Base-by-base conservation (phyloP, 2,329 filamentous ascomycete genomes). In the Bisporella sp. region DNA sequence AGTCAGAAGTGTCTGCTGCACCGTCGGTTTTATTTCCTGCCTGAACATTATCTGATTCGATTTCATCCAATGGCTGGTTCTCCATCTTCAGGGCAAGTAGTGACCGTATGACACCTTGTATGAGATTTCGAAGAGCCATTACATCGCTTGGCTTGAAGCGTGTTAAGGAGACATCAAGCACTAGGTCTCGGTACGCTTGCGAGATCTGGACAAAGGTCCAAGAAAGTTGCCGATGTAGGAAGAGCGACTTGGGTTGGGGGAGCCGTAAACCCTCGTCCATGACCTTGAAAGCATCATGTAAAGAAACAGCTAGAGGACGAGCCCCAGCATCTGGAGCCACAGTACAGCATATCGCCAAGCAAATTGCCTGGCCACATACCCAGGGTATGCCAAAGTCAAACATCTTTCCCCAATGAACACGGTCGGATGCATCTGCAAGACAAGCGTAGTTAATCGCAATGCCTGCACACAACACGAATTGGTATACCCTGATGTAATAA, bases 241-340 rank as follows among this genome's bases (percentile, higher is more conserved):
- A 59, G 8, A 64, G 53, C 11, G 61, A 63, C 50, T 71, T 63
- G 42, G 61, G 45, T 31, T 66, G 64, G 3, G 71, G 68, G 13
- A 74, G 59, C 6, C 62, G 59, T 13, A 75, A 64, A 8, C 67
- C 68, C 47, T 69, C 64, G 54, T 65, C 66, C 71, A 79, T 75
- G 5, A 71, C 65, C 7, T 54, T 61, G 48, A 79, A 75, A 1
- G 74, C 68, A 49, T 70, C 62, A 54, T 77, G 72, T 39, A 79
- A 61, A 5, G 71, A 63, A 5, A 68, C 66, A 2, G 77, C 76
- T 6, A 82, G 61, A 6, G 73, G 70, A 42, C 76, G 70, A 8
- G 78, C 72, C 4, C 78, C 78, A n/a, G 76, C 73, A 60, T 81
- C 77, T 2, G 79, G 78, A 53, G 72, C 72, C 4, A 82, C 56